phyloP scores from a whole-genome alignment of 2,329 filamentous ascomycete species.

The Leptographium galeiforme region DNA sequence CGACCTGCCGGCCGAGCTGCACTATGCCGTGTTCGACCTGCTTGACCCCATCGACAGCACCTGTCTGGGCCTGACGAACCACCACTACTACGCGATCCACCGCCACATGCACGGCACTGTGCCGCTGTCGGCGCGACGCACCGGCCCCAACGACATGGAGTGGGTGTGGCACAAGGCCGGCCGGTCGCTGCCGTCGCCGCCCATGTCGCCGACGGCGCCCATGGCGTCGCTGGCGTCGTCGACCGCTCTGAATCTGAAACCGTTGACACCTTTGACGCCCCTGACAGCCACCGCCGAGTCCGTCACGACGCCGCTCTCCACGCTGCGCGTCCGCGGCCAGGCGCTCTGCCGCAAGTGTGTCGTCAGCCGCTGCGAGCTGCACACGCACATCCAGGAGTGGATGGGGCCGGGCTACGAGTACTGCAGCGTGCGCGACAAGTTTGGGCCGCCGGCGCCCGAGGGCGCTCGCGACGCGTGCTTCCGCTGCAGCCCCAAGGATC shows the following conservation, averaged over 20 bases:
- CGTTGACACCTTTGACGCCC: no score
- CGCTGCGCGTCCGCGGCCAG: constrained; percentile 41
- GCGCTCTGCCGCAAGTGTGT: constrained; percentile 51
- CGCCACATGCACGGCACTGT: constrained; percentile 40
- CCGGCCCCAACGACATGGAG: constrained; percentile 49
- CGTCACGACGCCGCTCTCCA: constrained; percentile 23
- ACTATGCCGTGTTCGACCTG: constrained; percentile 46
- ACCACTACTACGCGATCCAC: constrained; percentile 45
- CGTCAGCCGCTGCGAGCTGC: constrained; percentile 46
- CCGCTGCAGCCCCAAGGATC: constrained; percentile 46
- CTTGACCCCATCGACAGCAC: constrained; percentile 52
- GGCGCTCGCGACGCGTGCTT: constrained; percentile 40
- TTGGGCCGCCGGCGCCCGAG: constrained; percentile 32
- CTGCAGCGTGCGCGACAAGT: constrained; percentile 45
- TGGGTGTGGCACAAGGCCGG: constrained; percentile 48
- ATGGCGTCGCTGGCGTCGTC: neutral
- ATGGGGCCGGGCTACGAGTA: constrained; percentile 45
- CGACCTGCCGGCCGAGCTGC: constrained; percentile 44
- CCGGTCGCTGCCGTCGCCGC: constrained; percentile 2
- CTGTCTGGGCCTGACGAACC: constrained; percentile 45
- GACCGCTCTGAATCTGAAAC: no score
- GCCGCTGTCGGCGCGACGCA: constrained; percentile 41
- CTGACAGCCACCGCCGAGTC: neutral
- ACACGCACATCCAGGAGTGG: constrained; percentile 47
- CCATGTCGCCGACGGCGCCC: neutral